phyloP scores from a whole-genome alignment of 352 stramenopile genomes.

The Nothophytophthora sp. region DNA sequence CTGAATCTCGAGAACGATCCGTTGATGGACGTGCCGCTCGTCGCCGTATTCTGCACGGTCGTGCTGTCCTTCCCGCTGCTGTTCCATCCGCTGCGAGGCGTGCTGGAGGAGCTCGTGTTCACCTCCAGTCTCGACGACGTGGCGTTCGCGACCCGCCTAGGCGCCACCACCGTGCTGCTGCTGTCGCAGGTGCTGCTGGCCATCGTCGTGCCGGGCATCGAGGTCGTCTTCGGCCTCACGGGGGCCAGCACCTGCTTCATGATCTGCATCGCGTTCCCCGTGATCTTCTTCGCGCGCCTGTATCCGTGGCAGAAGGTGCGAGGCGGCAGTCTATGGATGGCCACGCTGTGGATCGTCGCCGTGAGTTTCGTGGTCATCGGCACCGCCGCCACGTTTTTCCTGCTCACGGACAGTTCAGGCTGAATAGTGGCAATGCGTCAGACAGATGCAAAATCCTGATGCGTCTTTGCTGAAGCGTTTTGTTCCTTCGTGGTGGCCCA shows the following conservation, averaged over 20 bases:
- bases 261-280: slow-evolving; percentile 78
- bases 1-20: slow-evolving; percentile 77
- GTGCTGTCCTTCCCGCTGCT: slow-evolving; percentile 76
- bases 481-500: too few species aligned
- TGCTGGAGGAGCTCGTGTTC: slow-evolving; percentile 64
- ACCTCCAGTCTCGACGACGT: slow-evolving; percentile 45
- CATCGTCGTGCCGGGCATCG: slow-evolving; percentile 58
- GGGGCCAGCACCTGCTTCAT: slow-evolving; percentile 69
- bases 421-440: too few species aligned
- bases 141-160: slow-evolving; percentile 51
- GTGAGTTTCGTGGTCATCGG: slow-evolving; percentile 39
- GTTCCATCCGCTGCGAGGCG: slow-evolving; percentile 66
- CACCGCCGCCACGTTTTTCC: slow-evolving; percentile 25
- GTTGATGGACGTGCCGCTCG: slow-evolving; percentile 64
- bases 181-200: slow-evolving; percentile 57
- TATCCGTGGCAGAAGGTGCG: slow-evolving; percentile 49
- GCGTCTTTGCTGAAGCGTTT: too few species aligned
- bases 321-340: slow-evolving; percentile 36
- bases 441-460: too few species aligned
- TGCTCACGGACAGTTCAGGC: slow-evolving; percentile 21
- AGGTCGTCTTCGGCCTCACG: slow-evolving; percentile 71
- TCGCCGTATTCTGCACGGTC: slow-evolving; percentile 72
- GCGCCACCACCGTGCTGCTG: slow-evolving; percentile 49
- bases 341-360: slow-evolving; percentile 36
- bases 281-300: slow-evolving; percentile 59